Conservation (phyloP, 371 early-diverging fungal genomes). For the Rhizopus sp. region DNA sequence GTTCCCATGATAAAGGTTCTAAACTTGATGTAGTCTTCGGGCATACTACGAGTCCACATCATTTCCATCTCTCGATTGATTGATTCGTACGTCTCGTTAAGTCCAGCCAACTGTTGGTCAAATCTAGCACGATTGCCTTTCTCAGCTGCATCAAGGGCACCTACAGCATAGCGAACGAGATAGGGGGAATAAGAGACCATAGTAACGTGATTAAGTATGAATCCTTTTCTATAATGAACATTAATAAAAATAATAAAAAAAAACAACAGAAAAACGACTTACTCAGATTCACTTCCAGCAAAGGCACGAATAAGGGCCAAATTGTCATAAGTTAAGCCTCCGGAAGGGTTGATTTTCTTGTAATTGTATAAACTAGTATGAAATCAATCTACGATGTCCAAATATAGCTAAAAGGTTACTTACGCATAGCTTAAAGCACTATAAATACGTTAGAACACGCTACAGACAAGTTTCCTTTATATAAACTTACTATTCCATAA, state of each 20-base stretch:
- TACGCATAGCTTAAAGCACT: conserved; percentile 49
- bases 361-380: conserved; percentile 78
- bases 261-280: conserved; percentile 33
- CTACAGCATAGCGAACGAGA: conserved; percentile 62
- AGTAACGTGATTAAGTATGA: conserved; percentile 83
- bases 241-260: conserved; percentile 46
- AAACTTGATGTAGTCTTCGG: conserved; percentile 80
- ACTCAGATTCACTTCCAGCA: conserved; percentile 72
- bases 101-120: conserved; percentile 54
- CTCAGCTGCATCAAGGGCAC: conserved; percentile 60
- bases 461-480: too few species aligned
- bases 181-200: conserved; percentile 80
- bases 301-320: conserved; percentile 77
- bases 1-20: conserved; percentile 90
- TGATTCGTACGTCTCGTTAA: conserved; percentile 60
- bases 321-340: conserved; percentile 67
- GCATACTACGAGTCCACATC: conserved; percentile 75
- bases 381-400: background rate
- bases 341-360: conserved; percentile 60
- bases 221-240: conserved; percentile 62
- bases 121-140: conserved; percentile 60
- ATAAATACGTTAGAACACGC: background rate
- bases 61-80: conserved; percentile 80
- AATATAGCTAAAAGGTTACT: background rate
- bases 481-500: conserved; percentile 77